Evolutionary conservation across 1,284 basidiomycete species (phyloP), one percentile per base, ranked within the genome.

Genomic region (Taiwanofungus camphoratus): DNA sequence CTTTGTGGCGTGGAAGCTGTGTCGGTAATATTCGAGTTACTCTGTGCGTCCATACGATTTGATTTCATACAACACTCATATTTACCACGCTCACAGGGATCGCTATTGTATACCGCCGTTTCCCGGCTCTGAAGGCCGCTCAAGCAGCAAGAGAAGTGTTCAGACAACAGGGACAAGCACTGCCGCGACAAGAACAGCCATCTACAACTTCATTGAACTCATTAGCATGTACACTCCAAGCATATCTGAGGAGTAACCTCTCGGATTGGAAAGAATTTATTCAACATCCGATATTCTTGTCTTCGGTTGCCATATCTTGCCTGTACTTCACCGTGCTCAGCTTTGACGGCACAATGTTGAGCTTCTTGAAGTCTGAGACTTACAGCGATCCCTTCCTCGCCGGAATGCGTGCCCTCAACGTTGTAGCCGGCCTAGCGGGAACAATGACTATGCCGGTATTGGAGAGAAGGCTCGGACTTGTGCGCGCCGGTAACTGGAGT

Each of bases 341-440:
- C 36, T 76, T 76, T 49, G 73, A 75, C 49, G 73, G 73, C 5
- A 72, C 65, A 0, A 70, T 76, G 69, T 53, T 77, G 19, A 60
- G 65, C 0, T 77, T 68, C 52, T 62, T 75, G 16, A 74, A 76
- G 49, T 63, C 65, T 0, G 62, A 67, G 30, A 48, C 52, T n/a
- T 76, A 68, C 48, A 62, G 61, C 11, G 75, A 79, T 49, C 62
- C 71, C 0, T 74, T 78, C 52, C 64, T 79, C 15, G 75, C 76
- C 0, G 74, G 69, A 0, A 76, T 77, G 71, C 62, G 77, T 4
- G 74, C 65, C 3, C 49, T 73, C 2, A 71, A 69, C 45, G 71
- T 73, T 5, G 42, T 66, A 3, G 64, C 68, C 0, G 72, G 74
- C 1, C 59, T 77, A 1, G 41, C 65, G 0, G 75, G 74, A 0